Percentiles rank a stretch among this genome's conserved stretches.
Evolutionary conservation across 1,284 basidiomycete species (phyloP).

Genomic region (Inonotus hispidus): DNA sequence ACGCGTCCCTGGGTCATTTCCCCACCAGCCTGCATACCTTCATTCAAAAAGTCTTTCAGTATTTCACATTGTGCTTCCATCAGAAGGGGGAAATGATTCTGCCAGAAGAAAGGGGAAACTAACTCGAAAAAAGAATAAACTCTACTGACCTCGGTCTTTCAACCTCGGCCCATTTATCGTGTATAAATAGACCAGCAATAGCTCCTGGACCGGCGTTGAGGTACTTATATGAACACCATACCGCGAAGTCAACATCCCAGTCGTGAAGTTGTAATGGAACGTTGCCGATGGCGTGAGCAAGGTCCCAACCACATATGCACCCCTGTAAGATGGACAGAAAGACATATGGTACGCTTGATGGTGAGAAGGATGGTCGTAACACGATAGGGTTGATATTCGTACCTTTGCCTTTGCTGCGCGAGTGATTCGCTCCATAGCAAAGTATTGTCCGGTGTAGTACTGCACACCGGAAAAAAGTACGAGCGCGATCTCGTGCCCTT

Average conservation of each 20-base stretch:
- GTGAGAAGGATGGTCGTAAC: background rate
- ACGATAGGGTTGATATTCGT: constrained; percentile 14
- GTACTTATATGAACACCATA: constrained; percentile 99
- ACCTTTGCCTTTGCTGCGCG: constrained; percentile 80
- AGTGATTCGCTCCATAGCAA: constrained; percentile 83
- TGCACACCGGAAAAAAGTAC: constrained; percentile 91
- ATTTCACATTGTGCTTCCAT: background rate
- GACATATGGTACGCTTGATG: constrained; percentile 6
- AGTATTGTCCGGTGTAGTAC: constrained; percentile 97
- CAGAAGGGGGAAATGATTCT: background rate
- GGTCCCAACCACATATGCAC: constrained; percentile 91
- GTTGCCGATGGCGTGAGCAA: constrained; percentile 95
- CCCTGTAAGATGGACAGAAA: constrained; percentile 45
- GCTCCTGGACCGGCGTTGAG: constrained; percentile 94
- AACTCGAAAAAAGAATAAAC: background rate
- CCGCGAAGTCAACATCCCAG: constrained; percentile 95
- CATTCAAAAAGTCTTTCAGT: constrained; percentile 29
- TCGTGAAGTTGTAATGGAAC: constrained; percentile 86
- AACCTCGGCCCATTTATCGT: constrained; percentile 70
- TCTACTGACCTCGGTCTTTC: constrained; percentile 47
- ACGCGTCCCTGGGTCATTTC: constrained; percentile 81
- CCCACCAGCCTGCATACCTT: constrained; percentile 97
- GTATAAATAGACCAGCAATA: constrained; percentile 90
- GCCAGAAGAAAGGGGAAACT: constrained; percentile 17
- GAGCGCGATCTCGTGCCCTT: constrained; percentile 76